Evolutionary conservation across 345 rosid genomes (phyloP), one percentile per base, ranked within the genome.

Genomic region (Corchorus capsularis): DNA sequence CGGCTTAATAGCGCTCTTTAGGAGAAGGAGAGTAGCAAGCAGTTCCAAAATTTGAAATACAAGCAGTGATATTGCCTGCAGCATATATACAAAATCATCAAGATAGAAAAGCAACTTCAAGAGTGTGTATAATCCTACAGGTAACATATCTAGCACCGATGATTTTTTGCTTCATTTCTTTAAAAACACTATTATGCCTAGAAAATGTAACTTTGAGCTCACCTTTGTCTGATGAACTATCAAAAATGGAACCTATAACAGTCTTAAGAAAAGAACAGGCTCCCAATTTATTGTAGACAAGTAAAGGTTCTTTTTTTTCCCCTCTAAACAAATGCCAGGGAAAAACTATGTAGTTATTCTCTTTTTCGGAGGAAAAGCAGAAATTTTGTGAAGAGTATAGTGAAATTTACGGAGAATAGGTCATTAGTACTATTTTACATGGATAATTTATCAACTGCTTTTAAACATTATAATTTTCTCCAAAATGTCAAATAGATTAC

Each of bases 21-120:
- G 92, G 27, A 94, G 85, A 60, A 86, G 65, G 49, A 94, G 8
- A 71, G 87, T 78, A 41, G 84, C 91, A 22, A 77, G 8, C 45
- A 94, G 89, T 87, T 94, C 97, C 61, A 87, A 68, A 60, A 75
- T 65, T 76, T 91, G 91, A 60, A 93, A 56, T 34, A 56, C 73
- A 34, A 94, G 81, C 68, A 94, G 80, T 15, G 92, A 94, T 8
- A 88, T 35, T 61, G 86, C 91, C 97, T 94, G 88, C 74, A 71
- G 20, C 61, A 56, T 49, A 47, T 50, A 75, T 62, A 62, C 46
- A 35, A 6, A 39, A 39, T 39, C 2, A 20, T 32, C 16, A 78
- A 65, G 10, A 22, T 62, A 61, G 68, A 57, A 70, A 5, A 12
- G 27, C 12, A 75, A 57, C 50, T 75, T 66, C 66, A 53, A 57